Evolutionary conservation across 2,329 filamentous ascomycete species (phyloP).

Genomic region (Neopestalotiopsis sp.): DNA sequence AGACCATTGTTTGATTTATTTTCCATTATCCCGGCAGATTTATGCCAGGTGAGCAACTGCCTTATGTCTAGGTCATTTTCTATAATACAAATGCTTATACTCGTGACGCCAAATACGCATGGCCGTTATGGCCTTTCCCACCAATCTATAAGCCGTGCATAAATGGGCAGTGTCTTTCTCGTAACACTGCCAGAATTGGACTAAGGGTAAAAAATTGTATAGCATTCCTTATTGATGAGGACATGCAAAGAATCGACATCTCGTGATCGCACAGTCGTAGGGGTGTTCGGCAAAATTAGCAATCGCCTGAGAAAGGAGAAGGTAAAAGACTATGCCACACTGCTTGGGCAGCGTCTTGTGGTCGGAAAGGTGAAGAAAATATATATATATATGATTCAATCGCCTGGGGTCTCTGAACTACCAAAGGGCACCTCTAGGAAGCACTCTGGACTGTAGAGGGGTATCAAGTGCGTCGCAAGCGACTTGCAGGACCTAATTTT

Average conservation of each 20-base stretch:
- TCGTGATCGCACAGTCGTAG: neutral
- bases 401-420: slow-evolving; percentile 7
- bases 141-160: slow-evolving; percentile 5
- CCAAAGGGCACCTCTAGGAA: slow-evolving; percentile 7
- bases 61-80: slow-evolving; percentile 9
- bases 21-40: slow-evolving; percentile 13
- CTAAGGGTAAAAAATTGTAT: neutral
- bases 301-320: neutral
- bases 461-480: slow-evolving; percentile 12
- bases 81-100: slow-evolving; percentile 16
- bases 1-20: neutral
- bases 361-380: neutral
- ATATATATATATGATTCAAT: slow-evolving; percentile 9
- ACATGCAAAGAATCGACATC: neutral
- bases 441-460: slow-evolving; percentile 7
- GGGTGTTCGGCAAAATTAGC: neutral
- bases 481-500: slow-evolving; percentile 11
- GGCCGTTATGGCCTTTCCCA: neutral
- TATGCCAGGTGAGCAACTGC: slow-evolving; percentile 18
- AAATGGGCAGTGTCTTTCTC: neutral
- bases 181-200: neutral
- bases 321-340: neutral
- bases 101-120: slow-evolving; percentile 10
- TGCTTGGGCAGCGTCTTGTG: neutral
- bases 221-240: neutral